These are phyloP conservation scores for Arxiozyma slooffiae DNA, from an alignment of 1,139 yeast genomes.

Conservation along the genomic window DNA sequence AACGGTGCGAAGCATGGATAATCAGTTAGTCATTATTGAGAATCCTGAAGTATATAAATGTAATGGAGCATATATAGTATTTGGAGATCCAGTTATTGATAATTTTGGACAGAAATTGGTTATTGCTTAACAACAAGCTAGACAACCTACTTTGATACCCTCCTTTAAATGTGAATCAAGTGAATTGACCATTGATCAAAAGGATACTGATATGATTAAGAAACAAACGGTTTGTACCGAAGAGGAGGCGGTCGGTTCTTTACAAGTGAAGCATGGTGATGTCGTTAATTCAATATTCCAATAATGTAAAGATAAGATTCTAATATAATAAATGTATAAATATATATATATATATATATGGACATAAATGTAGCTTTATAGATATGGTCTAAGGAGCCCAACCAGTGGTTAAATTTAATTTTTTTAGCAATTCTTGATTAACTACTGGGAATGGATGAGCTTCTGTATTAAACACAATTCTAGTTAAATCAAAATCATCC, in stretches of 20 bases:
- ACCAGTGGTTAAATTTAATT: slow-evolving; percentile 17
- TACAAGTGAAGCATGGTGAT: slow-evolving; percentile 80
- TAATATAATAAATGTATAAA: not conserved
- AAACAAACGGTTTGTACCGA: slow-evolving; percentile 84
- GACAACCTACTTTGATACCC: slow-evolving; percentile 29
- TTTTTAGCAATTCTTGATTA: slow-evolving; percentile 7
- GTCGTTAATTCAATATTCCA: slow-evolving; percentile 92
- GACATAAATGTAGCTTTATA: not conserved
- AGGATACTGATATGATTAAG: slow-evolving; percentile 58
- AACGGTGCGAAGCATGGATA: slow-evolving; percentile 87
- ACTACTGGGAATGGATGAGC: slow-evolving; percentile 80
- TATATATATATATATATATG: not conserved
- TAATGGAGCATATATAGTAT: slow-evolving; percentile 83
- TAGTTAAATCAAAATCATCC: slow-evolving; percentile 52
- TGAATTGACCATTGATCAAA: slow-evolving; percentile 29
- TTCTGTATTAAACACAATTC: slow-evolving; percentile 80
- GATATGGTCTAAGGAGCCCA: slow-evolving; percentile 14
- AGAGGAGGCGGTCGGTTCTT: slow-evolving; percentile 80
- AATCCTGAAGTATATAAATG: slow-evolving; percentile 90
- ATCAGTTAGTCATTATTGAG: slow-evolving; percentile 83
- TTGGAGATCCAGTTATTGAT: slow-evolving; percentile 94
- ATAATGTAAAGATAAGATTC: slow-evolving; percentile 28
- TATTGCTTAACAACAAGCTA: slow-evolving; percentile 57
- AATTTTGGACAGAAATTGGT: slow-evolving; percentile 75
- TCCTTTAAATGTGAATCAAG: not conserved